phyloP scores from a whole-genome alignment of 805 yeast genomes.

The Cyberlindnera meyerae region DNA sequence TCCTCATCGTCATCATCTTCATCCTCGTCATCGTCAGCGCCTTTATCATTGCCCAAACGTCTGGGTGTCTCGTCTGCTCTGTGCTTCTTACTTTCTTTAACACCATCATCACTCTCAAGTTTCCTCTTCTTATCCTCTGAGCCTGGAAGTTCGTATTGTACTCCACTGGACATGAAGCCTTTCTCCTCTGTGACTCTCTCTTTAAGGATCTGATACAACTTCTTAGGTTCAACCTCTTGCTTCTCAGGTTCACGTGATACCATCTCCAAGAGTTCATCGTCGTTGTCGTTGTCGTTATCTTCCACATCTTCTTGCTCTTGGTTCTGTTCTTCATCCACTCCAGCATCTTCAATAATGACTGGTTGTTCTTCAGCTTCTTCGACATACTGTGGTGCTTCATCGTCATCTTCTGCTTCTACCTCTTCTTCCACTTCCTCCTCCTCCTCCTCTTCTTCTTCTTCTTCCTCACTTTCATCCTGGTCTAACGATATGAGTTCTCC shows the following conservation, averaged over 20 bases:
- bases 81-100: neutral
- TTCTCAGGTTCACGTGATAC: conserved; percentile 9
- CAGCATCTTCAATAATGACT: conserved; percentile 7
- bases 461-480: conserved; percentile 26
- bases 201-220: conserved; percentile 23
- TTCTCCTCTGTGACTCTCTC: conserved; percentile 12
- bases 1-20: conserved; percentile 22
- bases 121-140: conserved; percentile 10
- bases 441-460: conserved; percentile 20
- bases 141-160: conserved; percentile 25
- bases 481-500: conserved; percentile 28
- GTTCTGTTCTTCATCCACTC: too few species aligned
- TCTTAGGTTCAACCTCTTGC: conserved; percentile 18
- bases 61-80: too few species aligned
- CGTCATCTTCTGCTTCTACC: conserved; percentile 22
- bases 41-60: too few species aligned
- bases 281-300: conserved; percentile 18
- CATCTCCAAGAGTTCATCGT: conserved; percentile 15
- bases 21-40: conserved; percentile 15
- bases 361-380: conserved; percentile 7
- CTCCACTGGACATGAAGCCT: conserved; percentile 18
- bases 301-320: conserved; percentile 4
- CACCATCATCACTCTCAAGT: conserved; percentile 1
- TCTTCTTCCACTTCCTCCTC: conserved; percentile 21
- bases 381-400: conserved; percentile 14